Evolutionary conservation across 1,284 basidiomycete species (phyloP), one percentile per base, ranked within the genome.

Genomic region (Microbotryum scabiosae): DNA sequence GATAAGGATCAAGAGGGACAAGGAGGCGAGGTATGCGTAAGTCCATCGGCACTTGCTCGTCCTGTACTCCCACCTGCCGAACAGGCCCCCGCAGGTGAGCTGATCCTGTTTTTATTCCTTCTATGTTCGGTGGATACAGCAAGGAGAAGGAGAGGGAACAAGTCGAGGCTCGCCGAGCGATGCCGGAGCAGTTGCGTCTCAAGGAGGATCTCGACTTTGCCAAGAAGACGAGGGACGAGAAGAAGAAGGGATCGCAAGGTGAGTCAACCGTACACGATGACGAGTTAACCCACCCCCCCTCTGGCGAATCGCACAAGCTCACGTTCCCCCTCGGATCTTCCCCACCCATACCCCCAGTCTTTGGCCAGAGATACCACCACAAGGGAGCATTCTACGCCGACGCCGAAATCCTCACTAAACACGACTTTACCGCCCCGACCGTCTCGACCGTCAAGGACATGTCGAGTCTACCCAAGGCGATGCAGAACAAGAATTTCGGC

Each of bases 301-400:
- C 30, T 30, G 8, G 8, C 30, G 30, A 30, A 30, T 10, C 8
- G 8, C 30, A 30, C 1, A 30, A 30, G 10, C 49, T 48, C 57
- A 45, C 20, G 18, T 8, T 44, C 28, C 28, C 20, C 30, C n/a
- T 10, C 10, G 10, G n/a, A 23, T 18, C 18, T 46, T 10, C 23
- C 43, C 43, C 16, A 7, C 20, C 8, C 43, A 1, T 20, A 9
- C 7, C 23, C 43, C 20, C 51, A 49, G 88, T 85, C 70, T 97
- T 98, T 78, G 76, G 97, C 71, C 92, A 98, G 75, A 97, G 96
- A 77, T 98, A 97, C 75, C 97, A 92, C 84, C 96, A 98, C 79
- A 97, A 97, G 77, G 96, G 96, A 71, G 93, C 92, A 62, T 98
- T 98, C 80, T 92, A 96, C 76, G 69, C 74, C 53, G 94, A 97